Evolutionary conservation across 2,329 filamentous ascomycete genomes (phyloP), one percentile per base, ranked within the genome.

Genomic region (Tolypocladium tropicale): DNA sequence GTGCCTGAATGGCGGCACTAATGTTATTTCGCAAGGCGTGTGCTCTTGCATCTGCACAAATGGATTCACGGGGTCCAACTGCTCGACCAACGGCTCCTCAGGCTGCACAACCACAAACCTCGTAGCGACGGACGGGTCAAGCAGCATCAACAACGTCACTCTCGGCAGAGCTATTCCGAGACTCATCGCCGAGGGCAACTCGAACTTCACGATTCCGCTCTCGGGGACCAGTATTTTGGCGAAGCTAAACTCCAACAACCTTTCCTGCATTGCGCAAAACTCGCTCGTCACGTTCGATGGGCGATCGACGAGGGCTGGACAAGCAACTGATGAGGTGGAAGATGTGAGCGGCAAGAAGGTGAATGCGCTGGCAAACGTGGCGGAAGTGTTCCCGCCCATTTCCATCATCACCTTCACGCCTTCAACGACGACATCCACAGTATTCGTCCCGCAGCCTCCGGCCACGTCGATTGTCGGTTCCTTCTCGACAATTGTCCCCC

Each of bases 21-120:
- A 85, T 55, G 81, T 93, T 18, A 71, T 90, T 23, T 82, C 80
- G 18, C 76, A 82, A 56, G 80, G 82, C 4, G 75, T 80, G 23
- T 97, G 93, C 72, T 86, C 86, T 14, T 99, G 93, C 68, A 83
- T 96, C 48, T 99, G 93, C 71, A 84, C 86, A 25, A 91, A 94
- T 64, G 90, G 92, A 1, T 97, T 93, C 68, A 92, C 88, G 0
- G 79, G 80, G 16, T 71, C 73, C 25, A 75, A 79, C 57, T 84
- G 81, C 65, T 76, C 75, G 6, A 68, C 70, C 28, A 67, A 71
- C 2, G 76, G 75, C 52, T 68, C 75, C 1, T 70, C 74, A 41
- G 80, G 79, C 18, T 84, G 81, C 64, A 79, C 79, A 1, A 80
- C 77, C 1, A 78, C 79, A 11, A 72, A 75, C 32, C 57, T 76